phyloP scores from a whole-genome alignment of 306 rosid species.

The Notholithocarpus densiflorus region DNA sequence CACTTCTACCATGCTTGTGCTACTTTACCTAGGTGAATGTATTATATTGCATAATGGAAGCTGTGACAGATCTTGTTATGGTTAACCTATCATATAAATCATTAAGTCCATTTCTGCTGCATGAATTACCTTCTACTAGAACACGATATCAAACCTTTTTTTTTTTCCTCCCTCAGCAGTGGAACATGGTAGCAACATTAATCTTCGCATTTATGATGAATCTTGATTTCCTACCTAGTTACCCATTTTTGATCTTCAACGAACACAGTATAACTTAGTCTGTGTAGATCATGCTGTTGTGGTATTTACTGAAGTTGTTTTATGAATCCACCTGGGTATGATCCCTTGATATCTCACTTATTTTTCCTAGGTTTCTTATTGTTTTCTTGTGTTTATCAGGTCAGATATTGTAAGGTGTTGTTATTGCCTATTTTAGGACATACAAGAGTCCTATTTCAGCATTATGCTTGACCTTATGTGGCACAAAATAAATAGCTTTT shows the following conservation, averaged over 20 bases:
- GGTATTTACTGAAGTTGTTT: too few species aligned
- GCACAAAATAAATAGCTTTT: conserved; percentile 6
- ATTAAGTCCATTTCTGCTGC: conserved; percentile 6
- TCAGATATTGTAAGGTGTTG: conserved; percentile 54
- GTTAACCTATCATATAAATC: background rate
- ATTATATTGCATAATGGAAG: background rate
- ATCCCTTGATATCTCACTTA: too few species aligned
- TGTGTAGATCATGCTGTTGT: too few species aligned
- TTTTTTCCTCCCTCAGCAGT: too few species aligned
- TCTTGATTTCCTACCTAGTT: too few species aligned
- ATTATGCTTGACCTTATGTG: conserved; percentile 64
- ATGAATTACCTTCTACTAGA: background rate
- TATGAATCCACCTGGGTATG: too few species aligned
- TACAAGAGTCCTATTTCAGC: conserved; percentile 26
- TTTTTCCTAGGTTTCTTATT: conserved; percentile 15
- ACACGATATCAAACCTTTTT: background rate
- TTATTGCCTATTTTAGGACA: conserved; percentile 47
- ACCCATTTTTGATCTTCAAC: too few species aligned
- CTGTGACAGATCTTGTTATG: background rate
- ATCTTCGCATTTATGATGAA: too few species aligned
- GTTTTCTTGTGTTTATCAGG: conserved; percentile 44
- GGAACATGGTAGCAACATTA: too few species aligned
- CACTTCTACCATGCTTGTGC: background rate
- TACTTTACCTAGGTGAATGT: background rate
- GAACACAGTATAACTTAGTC: too few species aligned